A percentile compares a stretch with the other conserved stretches of the same genome.
phyloP scores from a whole-genome alignment of 2,329 filamentous ascomycete genomes.

The Talaromyces sp. region DNA sequence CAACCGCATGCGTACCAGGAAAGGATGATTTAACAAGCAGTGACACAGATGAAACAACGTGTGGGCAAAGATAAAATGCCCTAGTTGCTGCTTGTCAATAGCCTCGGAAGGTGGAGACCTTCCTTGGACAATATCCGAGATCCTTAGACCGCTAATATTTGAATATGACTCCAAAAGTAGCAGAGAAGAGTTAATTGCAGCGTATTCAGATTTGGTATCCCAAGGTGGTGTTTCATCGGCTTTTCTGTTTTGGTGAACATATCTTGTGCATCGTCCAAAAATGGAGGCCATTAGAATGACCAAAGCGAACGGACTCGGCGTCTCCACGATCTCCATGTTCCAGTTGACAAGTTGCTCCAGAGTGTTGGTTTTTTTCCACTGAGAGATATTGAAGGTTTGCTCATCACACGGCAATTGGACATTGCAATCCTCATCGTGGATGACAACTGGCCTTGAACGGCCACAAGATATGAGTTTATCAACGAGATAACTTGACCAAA shows the following conservation, averaged over 20 bases:
- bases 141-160: slow-evolving; percentile 21
- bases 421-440: slow-evolving; percentile 29
- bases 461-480: slow-evolving; percentile 36
- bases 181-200: slow-evolving; percentile 35
- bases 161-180: slow-evolving; percentile 37
- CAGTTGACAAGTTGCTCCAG: slow-evolving; percentile 26
- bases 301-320: slow-evolving; percentile 30
- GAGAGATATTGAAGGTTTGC: slow-evolving; percentile 19
- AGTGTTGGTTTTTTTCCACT: slow-evolving; percentile 23
- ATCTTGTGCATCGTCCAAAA: slow-evolving; percentile 35
- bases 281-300: slow-evolving; percentile 38
- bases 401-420: slow-evolving; percentile 31
- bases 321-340: slow-evolving; percentile 20
- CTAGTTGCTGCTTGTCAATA: slow-evolving; percentile 23
- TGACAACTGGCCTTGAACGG: slow-evolving; percentile 21
- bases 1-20: slow-evolving; percentile 33
- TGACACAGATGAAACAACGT: slow-evolving; percentile 39
- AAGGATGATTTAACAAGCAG: slow-evolving; percentile 42
- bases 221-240: slow-evolving; percentile 34
- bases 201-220: slow-evolving; percentile 40
- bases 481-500: slow-evolving; percentile 36
- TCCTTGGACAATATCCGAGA: slow-evolving; percentile 16
- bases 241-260: slow-evolving; percentile 27
- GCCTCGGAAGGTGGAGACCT: slow-evolving; percentile 5
- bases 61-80: slow-evolving; percentile 35